Evolutionary conservation across 306 rosid species (phyloP).

Genomic region (Rosa persica): DNA sequence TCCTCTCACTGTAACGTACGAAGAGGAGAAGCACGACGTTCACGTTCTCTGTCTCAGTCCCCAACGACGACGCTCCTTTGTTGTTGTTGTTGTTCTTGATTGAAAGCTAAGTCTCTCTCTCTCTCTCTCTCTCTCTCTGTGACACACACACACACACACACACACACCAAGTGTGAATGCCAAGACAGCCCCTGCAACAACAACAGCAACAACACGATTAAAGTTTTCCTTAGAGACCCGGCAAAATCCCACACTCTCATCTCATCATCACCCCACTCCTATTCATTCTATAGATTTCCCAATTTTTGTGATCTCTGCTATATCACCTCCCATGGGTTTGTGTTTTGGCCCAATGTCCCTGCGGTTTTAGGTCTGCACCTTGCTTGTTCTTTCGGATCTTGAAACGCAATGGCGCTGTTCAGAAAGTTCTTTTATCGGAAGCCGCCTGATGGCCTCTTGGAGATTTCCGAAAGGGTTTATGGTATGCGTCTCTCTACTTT

Average conservation of each 20-base stretch:
- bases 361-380: constrained; percentile 23
- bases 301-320: neutral
- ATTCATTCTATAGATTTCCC: constrained; percentile 18
- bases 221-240: constrained; percentile 52
- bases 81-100: constrained; percentile 39
- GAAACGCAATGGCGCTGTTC: constrained; percentile 71
- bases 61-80: constrained; percentile 14
- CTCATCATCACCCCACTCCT: constrained; percentile 5
- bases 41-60: constrained; percentile 28
- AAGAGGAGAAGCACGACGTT: constrained; percentile 7
- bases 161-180: constrained; percentile 45
- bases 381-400: constrained; percentile 45
- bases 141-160: constrained; percentile 17
- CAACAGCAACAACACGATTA: constrained; percentile 10
- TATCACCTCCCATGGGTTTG: constrained; percentile 19
- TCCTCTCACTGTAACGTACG: neutral
- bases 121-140: constrained; percentile 22
- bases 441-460: constrained; percentile 96
- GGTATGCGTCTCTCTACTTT: constrained; percentile 51
- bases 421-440: constrained; percentile 89
- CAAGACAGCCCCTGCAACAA: constrained; percentile 38
- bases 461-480: constrained; percentile 93
- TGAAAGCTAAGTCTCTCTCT: constrained; percentile 72
- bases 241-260: constrained; percentile 64
- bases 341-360: constrained; percentile 44